Base-by-base conservation (phyloP, 2,329 filamentous ascomycete species). In the Claviceps digitariae region DNA sequence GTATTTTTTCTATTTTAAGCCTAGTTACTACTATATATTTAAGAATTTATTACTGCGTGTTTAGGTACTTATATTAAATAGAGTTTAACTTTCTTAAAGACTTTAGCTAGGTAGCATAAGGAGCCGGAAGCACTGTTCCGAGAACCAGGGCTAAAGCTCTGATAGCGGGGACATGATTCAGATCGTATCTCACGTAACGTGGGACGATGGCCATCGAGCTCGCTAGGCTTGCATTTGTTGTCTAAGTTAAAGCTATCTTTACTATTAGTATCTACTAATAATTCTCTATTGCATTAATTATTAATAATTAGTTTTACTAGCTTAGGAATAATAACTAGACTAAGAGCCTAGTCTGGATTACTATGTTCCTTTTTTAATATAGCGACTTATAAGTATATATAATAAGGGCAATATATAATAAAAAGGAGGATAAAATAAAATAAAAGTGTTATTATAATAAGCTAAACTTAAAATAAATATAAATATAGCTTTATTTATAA, bases 121-220 rank as follows among this genome's bases (percentile, higher is more conserved):
- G 36, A 38, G 36, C 17, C 36, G 17, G 36, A 38, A 38, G 15
- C 36, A n/a, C 36, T 7, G 36, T 38, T 17, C 36, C 36, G 36
- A 38, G 15, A n/a, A 17, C 36, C 36, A 15, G 34, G 34, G 34
- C 12, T 13, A 36, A 3, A 36, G 34, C 34, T 36, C 31, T 13
- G 10, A 13, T 4, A 12, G 34, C 4, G 4, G 27, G 27, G n/a
- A n/a, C n/a, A n/a, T n/a, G n/a, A n/a, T n/a, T n/a, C 29, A 43
- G 56, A 54, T 25, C 49, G 54, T 17, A 57, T 57, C 44, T 61
- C 59, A 8, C 51, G 50, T 25, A 59, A 47, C 13, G 58, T 48
- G 2, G 59, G 58, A 21, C 57, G 57, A 38, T 59, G 58, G 34
- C 58, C 57, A 25, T 60, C 56, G 40, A 51, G 45, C 40, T 58